These are phyloP conservation scores for Fraxinus americana DNA, from an alignment of 257 asterid species.

Conservation along the genomic window DNA sequence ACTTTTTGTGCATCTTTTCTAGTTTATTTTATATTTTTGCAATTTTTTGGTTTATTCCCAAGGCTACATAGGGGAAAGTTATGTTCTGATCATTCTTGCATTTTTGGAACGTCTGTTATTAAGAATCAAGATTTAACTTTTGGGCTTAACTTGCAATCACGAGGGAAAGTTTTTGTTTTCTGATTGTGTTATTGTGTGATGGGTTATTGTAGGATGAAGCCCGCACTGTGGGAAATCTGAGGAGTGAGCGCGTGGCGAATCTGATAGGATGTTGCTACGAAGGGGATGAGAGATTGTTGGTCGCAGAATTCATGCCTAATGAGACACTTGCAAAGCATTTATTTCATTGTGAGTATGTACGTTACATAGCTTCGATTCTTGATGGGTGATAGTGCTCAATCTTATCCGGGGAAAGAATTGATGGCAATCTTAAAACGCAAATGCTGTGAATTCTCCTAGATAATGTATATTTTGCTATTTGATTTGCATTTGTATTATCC, in stretches of 20 bases:
- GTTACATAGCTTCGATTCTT: not conserved
- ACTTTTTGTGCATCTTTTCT: not conserved
- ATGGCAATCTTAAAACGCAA: not conserved
- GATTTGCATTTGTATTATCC: not conserved
- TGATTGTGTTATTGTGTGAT: not conserved
- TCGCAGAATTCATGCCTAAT: constrained; percentile 56
- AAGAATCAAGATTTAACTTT: not conserved
- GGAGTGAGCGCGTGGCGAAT: constrained; percentile 16
- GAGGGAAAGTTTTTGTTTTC: not conserved
- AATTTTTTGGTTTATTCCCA: not conserved
- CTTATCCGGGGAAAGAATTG: not conserved
- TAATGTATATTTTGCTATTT: not conserved
- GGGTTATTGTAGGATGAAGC: not conserved
- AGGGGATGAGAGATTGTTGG: constrained; percentile 24
- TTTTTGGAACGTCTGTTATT: not conserved
- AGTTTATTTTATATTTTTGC: not conserved
- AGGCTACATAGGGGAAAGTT: not conserved
- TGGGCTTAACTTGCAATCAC: not conserved
- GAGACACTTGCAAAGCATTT: constrained; percentile 59
- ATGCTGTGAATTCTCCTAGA: not conserved
- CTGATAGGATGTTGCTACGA: not conserved
- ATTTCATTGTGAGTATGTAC: constrained; percentile 46
- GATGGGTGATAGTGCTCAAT: not conserved
- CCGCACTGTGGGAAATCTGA: not conserved
- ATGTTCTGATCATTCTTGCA: not conserved